These are phyloP conservation scores for Coprinopsis cinerea DNA, from an alignment of 768 basidiomycete genomes.

Conservation along the genomic window DNA sequence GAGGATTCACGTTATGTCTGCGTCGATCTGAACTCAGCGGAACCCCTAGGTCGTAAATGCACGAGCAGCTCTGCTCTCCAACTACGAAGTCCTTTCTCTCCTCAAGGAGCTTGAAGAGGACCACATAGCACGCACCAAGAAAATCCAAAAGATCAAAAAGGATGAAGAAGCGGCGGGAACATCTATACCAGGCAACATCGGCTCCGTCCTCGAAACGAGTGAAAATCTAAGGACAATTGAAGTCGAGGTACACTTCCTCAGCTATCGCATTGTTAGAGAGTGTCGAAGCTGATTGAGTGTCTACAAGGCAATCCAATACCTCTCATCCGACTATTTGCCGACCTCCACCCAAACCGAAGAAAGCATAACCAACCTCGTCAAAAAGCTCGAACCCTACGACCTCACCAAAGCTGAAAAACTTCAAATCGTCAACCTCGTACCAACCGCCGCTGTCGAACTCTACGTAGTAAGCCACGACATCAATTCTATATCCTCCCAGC, in stretches of 20 bases:
- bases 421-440: slow-evolving; percentile 87
- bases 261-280: too few relatives aligned
- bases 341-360: slow-evolving; percentile 57
- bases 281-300: too few relatives aligned
- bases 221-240: slow-evolving; percentile 84
- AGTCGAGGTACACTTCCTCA: slow-evolving; percentile 56
- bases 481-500: neutral
- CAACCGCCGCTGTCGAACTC: slow-evolving; percentile 75
- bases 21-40: too few relatives aligned
- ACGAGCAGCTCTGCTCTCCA: slow-evolving; percentile 78
- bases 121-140: slow-evolving; percentile 62
- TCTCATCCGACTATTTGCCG: slow-evolving; percentile 70
- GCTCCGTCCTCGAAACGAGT: slow-evolving; percentile 44
- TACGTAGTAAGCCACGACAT: slow-evolving; percentile 67
- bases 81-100: slow-evolving; percentile 78
- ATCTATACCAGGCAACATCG: slow-evolving; percentile 13
- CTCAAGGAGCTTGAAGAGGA: slow-evolving; percentile 73
- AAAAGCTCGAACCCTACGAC: slow-evolving; percentile 57
- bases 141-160: slow-evolving; percentile 69
- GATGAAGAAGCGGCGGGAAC: slow-evolving; percentile 56
- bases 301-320: slow-evolving; percentile 75
- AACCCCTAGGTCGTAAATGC: slow-evolving; percentile 60
- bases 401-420: slow-evolving; percentile 91
- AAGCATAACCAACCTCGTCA: slow-evolving; percentile 60
- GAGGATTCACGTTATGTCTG: too few relatives aligned